Base-by-base conservation (phyloP, 2,329 filamentous ascomycete species). In the Knoxdaviesia proteae region DNA sequence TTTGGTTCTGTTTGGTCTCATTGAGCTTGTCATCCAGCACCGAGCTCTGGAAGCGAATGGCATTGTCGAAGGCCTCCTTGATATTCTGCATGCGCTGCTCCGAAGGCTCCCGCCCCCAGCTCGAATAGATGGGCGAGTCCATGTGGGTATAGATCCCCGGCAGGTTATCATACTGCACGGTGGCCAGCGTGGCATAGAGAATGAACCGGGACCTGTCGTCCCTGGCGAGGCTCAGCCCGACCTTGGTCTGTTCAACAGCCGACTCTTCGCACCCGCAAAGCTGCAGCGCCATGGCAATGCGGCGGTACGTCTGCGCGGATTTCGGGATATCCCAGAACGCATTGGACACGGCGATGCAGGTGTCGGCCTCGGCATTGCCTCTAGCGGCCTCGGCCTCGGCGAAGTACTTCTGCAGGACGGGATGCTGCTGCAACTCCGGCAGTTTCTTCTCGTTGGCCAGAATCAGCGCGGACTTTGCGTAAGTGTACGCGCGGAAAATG, bases 291-390 rank as follows among this genome's bases (percentile, higher is more conserved):
- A 11, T 9, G 2, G 31, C 36, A 10, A 43, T 40, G 36, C 37
- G 7, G 5, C 32, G 11, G n/a, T 43, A 43, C 6, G 37, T 35
- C n/a, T 43, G 36, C 7, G 37, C 36, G 20, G 42, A 39, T 38
- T 39, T 43, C 20, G 39, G 37, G 11, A 43, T 43, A 34, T 43
- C 37, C 29, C 35, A 32, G 31, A 43, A 43, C 6, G 42, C 42
- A 11, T 36, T 34, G 31, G 42, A 43, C 8, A 43, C 35, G 1
- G 37, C 32, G 11, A 34, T 36, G 29, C 35, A 35, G 3, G 42
- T 39, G 30, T 43, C 42, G 20, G 20, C 2, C 20, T 20, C 20
- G 20, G 20, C 20, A 3, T 20, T 20, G 20, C 20, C 20, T 20
- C 3, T 20, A 20, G 20, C 20, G 20, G 20, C 20, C 20, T 20